Percentiles rank a stretch among this genome's conserved stretches.
Evolutionary conservation across 2,329 filamentous ascomycete species (phyloP).

Genomic region (Ascocoryne sarcoides): DNA sequence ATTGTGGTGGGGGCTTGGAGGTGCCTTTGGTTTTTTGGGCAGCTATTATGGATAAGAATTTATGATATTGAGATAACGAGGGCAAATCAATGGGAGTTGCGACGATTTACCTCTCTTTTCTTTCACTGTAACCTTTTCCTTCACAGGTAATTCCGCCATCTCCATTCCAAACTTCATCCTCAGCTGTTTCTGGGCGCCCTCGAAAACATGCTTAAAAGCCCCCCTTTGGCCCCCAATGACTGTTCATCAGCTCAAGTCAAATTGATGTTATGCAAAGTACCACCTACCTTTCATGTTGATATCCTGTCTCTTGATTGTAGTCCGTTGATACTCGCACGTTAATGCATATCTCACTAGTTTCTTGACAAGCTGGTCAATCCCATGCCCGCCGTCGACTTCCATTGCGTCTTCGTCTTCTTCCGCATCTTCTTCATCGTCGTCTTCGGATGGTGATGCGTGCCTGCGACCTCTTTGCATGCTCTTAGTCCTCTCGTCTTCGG

Average conservation of each 20-base stretch:
- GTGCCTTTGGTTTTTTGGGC: conserved; percentile 38
- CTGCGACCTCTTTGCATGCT: conserved; percentile 18
- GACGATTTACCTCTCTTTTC: conserved; percentile 61
- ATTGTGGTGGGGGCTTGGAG: conserved; percentile 53
- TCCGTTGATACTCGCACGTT: conserved; percentile 55
- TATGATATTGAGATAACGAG: conserved; percentile 11
- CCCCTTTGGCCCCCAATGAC: conserved; percentile 41
- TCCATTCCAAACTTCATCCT: conserved; percentile 80
- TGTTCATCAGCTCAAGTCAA: conserved; percentile 5
- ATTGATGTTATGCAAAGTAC: neutral
- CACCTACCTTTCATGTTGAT: conserved; percentile 53
- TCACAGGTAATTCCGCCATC: conserved; percentile 70
- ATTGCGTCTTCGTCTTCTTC: conserved; percentile 14
- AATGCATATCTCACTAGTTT: conserved; percentile 61
- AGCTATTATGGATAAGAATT: conserved; percentile 13
- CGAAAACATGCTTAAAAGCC: conserved; percentile 71
- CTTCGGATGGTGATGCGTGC: conserved; percentile 13
- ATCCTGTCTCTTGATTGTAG: conserved; percentile 50
- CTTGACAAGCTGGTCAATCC: conserved; percentile 45
- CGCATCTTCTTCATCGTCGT: conserved; percentile 23
- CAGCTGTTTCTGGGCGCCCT: conserved; percentile 64
- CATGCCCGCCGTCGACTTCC: conserved; percentile 20
- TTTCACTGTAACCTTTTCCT: conserved; percentile 72
- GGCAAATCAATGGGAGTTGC: conserved; percentile 31
- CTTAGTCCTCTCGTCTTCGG: conserved; percentile 18